Percentiles rank a stretch among this genome's conserved stretches.
These are phyloP conservation scores for Sicyos edulis DNA, from an alignment of 306 rosid genomes.

Conservation along the genomic window DNA sequence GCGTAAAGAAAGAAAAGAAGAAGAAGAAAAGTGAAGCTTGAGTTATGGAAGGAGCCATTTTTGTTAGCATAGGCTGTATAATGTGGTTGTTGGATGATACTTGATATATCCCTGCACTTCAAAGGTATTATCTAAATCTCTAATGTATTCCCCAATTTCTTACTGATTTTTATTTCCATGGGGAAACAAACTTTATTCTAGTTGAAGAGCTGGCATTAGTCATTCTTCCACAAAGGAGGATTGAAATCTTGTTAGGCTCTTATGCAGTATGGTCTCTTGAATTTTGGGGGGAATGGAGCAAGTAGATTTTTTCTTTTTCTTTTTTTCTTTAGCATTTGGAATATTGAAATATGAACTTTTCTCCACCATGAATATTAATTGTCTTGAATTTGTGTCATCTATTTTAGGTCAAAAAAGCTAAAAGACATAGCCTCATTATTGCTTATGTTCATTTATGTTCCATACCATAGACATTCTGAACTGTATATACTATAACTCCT, in stretches of 20 bases:
- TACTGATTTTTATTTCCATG: not conserved
- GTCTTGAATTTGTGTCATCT: not conserved
- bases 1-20: conserved; percentile 47
- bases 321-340: not conserved
- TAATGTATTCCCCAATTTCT: conserved; percentile 17
- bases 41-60: conserved; percentile 26
- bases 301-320: not conserved
- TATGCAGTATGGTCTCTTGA: conserved; percentile 2
- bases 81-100: conserved; percentile 19
- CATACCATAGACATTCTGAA: no score
- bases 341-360: not conserved
- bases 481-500: no score
- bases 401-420: conserved; percentile 4
- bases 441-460: not conserved
- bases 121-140: conserved; percentile 11
- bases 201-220: not conserved
- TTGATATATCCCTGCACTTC: conserved; percentile 17
- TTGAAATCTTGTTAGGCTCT: conserved; percentile 10
- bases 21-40: conserved; percentile 44
- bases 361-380: not conserved
- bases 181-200: conserved; percentile 5
- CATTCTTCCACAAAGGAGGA: not conserved
- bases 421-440: not conserved
- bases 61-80: conserved; percentile 36
- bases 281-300: not conserved